These are phyloP conservation scores for Penicillium sp. DNA, from an alignment of 2,329 filamentous ascomycete genomes.

Conservation along the genomic window DNA sequence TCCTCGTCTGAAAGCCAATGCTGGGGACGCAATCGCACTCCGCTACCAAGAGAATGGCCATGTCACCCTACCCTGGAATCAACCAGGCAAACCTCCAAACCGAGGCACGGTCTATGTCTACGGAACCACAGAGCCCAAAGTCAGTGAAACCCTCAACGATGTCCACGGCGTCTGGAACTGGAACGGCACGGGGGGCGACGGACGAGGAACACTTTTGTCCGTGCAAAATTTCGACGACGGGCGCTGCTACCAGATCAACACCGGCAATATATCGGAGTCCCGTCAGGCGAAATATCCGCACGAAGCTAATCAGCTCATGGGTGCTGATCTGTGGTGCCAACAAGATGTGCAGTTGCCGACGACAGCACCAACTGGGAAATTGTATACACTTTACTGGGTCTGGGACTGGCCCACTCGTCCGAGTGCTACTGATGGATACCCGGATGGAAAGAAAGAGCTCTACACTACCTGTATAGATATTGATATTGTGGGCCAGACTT, in stretches of 20 bases:
- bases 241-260: constrained; percentile 80
- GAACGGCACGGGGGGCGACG: constrained; percentile 78
- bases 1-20: constrained; percentile 61
- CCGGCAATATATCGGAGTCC: constrained; percentile 55
- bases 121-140: constrained; percentile 62
- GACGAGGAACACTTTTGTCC: constrained; percentile 72
- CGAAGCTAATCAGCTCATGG: constrained; percentile 52
- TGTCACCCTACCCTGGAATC: constrained; percentile 60
- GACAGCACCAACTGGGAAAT: constrained; percentile 60
- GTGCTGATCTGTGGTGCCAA: constrained; percentile 73
- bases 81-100: constrained; percentile 61
- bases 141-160: constrained; percentile 58
- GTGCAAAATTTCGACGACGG: constrained; percentile 85
- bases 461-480: constrained; percentile 54
- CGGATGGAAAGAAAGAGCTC: constrained; percentile 46
- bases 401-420: constrained; percentile 83
- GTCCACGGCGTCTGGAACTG: constrained; percentile 77
- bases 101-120: constrained; percentile 75
- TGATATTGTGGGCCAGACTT: constrained; percentile 36
- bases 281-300: constrained; percentile 61
- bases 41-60: constrained; percentile 76
- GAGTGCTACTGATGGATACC: constrained; percentile 33
- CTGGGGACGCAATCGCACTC: constrained; percentile 66
- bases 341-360: constrained; percentile 73
- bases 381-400: constrained; percentile 89